Base-by-base conservation (phyloP, 352 stramenopile species). In the Pythium aquatile region DNA sequence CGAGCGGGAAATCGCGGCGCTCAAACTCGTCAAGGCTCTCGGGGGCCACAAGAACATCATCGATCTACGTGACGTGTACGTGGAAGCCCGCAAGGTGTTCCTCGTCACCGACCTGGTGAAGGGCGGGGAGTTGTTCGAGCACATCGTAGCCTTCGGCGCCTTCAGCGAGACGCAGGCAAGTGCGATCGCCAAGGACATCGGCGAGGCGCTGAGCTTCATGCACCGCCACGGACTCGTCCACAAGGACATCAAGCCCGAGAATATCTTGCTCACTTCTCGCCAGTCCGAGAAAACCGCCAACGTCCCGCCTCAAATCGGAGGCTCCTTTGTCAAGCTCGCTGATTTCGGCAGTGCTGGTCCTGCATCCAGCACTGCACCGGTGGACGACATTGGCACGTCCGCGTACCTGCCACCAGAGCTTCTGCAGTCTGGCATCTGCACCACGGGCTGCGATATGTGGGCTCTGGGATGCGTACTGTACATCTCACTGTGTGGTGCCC, bases 401-500 rank as follows among this genome's bases (percentile, higher is more conserved):
- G 83, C 79, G 16, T 94, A 94, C 37, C 42, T 87, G 55, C 63
- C 85, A 17, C 85, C 85, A 16, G 85, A 94, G 71, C 48, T 91
- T 14, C 61, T 92, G 11, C 68, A 73, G 3, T 74, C 66, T 7
- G 78, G 77, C 3, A 40, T 78, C 2, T 92, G 81, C 67, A 89
- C 83, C 0, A 77, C 75, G 9, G 81, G 78, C 11, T 85, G 77
- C 20, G 85, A 94, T 72, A 88, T 93, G 76, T 94, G 85, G 85
- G 77, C 83, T 0, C 69, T 98, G 9, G 94, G 94, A 32, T 93
- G 96, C 46, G 97, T 98, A 75, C 77, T 98, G 6, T 98, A 98
- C 75, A 97, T 98, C 56, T 90, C 97, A 79, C 79, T 98, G 11
- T 94, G 87, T 33, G 92, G 93, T 42, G 73, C 87, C 14, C 93